These are phyloP conservation scores for Dictyostelium firmibasis DNA, from an alignment of 78 protist species.

Conservation along the genomic window DNA sequence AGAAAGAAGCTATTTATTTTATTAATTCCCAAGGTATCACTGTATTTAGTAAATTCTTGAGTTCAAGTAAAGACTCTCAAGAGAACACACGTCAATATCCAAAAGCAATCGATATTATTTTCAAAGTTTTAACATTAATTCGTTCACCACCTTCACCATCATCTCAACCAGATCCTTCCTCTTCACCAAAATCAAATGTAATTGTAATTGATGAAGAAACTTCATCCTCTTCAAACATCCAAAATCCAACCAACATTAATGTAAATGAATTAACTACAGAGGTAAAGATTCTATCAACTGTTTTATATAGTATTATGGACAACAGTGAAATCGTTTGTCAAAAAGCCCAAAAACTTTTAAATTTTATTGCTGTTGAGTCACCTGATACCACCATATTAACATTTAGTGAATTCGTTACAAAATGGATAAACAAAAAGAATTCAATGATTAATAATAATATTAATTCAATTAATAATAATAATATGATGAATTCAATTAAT, in stretches of 20 bases:
- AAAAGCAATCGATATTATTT: neutral
- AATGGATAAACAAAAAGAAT: neutral
- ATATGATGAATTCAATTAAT: neutral
- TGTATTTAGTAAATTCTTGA: neutral
- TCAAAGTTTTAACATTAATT: neutral
- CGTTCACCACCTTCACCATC: neutral
- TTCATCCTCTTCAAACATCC: neutral
- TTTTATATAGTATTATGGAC: neutral
- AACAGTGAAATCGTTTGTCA: no score
- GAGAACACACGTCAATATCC: neutral
- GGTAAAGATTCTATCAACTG: neutral
- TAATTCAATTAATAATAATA: neutral
- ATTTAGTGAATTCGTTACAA: neutral
- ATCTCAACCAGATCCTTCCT: neutral
- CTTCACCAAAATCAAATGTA: neutral
- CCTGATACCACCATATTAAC: neutral
- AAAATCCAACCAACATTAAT: neutral
- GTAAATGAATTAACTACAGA: neutral
- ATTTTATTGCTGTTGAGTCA: constrained; percentile 19
- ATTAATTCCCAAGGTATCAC: neutral
- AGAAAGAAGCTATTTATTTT: constrained; percentile 23
- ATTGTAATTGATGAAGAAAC: neutral
- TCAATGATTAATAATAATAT: neutral
- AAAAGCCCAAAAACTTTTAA: constrained; percentile 10
- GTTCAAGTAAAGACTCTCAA: neutral